Evolutionary conservation across 2,329 filamentous ascomycete genomes (phyloP).

Genomic region (Alternaria rosae): DNA sequence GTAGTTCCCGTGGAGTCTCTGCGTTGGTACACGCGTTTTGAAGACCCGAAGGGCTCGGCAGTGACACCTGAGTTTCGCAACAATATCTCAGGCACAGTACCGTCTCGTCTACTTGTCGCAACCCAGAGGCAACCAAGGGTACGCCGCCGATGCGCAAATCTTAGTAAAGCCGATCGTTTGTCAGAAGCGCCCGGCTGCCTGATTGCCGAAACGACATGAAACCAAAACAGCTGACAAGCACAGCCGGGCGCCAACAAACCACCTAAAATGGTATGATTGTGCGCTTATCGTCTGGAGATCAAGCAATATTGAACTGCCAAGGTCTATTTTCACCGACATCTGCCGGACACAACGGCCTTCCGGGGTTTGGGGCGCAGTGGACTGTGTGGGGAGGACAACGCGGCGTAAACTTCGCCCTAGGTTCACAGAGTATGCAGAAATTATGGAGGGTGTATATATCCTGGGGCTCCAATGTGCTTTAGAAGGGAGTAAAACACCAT

Average conservation of each 20-base stretch:
- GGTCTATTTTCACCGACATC: constrained; percentile 14
- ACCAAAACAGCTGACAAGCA: constrained; percentile 33
- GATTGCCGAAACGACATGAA: constrained; percentile 33
- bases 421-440: constrained; percentile 10
- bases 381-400: constrained; percentile 25
- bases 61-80: neutral
- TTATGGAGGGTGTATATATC: constrained; percentile 26
- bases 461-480: constrained; percentile 10
- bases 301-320: constrained; percentile 6
- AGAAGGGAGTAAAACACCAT: neutral
- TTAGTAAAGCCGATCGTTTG: neutral
- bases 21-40: neutral
- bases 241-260: constrained; percentile 9
- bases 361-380: constrained; percentile 11
- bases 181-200: constrained; percentile 24
- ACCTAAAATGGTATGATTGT: constrained; percentile 11
- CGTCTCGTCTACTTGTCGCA: neutral
- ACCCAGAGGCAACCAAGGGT: neutral
- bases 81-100: neutral
- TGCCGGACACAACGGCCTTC: constrained; percentile 5
- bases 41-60: neutral
- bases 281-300: constrained; percentile 27
- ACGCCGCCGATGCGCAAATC: constrained; percentile 9
- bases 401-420: constrained; percentile 11
- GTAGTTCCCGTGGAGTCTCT: neutral